Evolutionary conservation across 2,329 filamentous ascomycete species (phyloP), one percentile per base, ranked within the genome.

Genomic region (Hypoxylon sp.): DNA sequence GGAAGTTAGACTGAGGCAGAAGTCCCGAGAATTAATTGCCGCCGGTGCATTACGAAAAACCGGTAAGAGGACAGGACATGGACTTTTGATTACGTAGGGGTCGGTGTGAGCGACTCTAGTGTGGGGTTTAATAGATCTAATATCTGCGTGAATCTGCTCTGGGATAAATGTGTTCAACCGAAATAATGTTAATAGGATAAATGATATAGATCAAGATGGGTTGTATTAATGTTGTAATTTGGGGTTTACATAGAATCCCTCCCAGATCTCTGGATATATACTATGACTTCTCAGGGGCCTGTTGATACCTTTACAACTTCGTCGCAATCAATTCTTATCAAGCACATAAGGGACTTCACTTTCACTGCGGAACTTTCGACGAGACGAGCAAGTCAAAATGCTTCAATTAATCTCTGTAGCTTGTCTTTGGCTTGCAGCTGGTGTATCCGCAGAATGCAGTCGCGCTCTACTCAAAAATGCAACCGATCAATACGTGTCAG

Each of bases 401-500:
- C 30, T 55, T 5, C 37, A 32, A 46, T 23, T 12, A 14, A 32
- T 46, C 27, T 5, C 41, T 14, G 7, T 46, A 16, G 5, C 16
- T 5, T 55, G 14, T 5, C 27, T 55, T 6, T 55, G 39, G 27
- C 39, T 55, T 9, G 23, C 30, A 9, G 50, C 34, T 23, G 9
- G 52, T 14, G 50, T 9, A 25, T 58, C 57, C 11, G 64, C 58
- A n/a, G 37, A 37, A 27, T 69, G 67, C 51, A 61, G 48, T 19
- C 50, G 66, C 39, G 64, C 59, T 1, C 51, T 61, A 7, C 66
- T 74, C 25, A 57, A 67, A 37, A 47, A 62, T 16, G 70, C 70
- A n/a, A 73, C 71, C 9, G 63, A 66, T 2, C 54, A 59, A 8
- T 73, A 74, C 21, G 63, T 73, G 16, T 37, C 58, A 8, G 70